phyloP scores from a whole-genome alignment of 2,329 filamentous ascomycete genomes.

The Penicillium thymicola region DNA sequence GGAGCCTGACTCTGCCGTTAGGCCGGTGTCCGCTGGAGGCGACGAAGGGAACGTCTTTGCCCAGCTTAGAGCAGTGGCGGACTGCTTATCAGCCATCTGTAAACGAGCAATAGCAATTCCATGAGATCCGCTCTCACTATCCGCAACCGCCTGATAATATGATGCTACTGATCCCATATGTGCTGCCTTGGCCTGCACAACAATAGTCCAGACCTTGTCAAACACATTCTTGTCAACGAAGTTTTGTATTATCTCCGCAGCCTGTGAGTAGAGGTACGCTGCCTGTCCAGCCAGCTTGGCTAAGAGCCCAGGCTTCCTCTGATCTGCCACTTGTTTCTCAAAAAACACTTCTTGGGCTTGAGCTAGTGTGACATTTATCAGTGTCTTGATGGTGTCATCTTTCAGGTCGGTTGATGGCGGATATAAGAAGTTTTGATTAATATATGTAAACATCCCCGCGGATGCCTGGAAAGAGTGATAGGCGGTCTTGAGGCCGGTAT shows the following conservation, averaged over 20 bases:
- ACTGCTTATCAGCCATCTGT: constrained; percentile 73
- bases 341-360: constrained; percentile 97
- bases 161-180: constrained; percentile 83
- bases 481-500: constrained; percentile 88
- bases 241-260: constrained; percentile 84
- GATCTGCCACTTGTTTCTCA: constrained; percentile 89
- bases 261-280: constrained; percentile 81
- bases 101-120: constrained; percentile 80
- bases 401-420: constrained; percentile 95
- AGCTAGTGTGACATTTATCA: constrained; percentile 89
- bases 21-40: constrained; percentile 75
- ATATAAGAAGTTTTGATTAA: constrained; percentile 98
- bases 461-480: constrained; percentile 98
- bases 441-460: constrained; percentile 99
- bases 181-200: constrained; percentile 69
- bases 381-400: constrained; percentile 88
- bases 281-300: constrained; percentile 93
- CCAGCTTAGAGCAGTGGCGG: constrained; percentile 72
- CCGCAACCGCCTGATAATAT: constrained; percentile 88
- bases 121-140: constrained; percentile 83
- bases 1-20: constrained; percentile 73
- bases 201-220: constrained; percentile 85
- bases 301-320: constrained; percentile 86
- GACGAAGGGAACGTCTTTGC: constrained; percentile 78
- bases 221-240: constrained; percentile 89